Evolutionary conservation across 139 green algal species (phyloP), one percentile per base, ranked within the genome.

Genomic region (Pleodorina starrii): DNA sequence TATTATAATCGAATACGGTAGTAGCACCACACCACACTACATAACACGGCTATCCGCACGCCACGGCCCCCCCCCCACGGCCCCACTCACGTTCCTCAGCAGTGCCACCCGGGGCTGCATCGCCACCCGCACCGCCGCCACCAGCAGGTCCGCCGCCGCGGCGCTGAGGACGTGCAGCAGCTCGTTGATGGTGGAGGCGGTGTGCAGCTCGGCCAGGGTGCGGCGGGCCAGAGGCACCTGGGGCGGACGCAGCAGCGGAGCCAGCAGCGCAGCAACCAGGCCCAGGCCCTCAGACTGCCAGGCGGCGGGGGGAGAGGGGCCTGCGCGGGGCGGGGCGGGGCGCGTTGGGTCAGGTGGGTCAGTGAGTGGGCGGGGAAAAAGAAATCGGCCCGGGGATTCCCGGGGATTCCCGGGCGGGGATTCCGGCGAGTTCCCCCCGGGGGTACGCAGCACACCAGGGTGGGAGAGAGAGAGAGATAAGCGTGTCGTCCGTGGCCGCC

Each of bases 211-310:
- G 19, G 79, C 79, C 42, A 86, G 54, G 1, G 38, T 27, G 57
- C 79, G 79, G 4, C 79, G 79, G 6, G 54, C 79, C 25, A 86
- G 57, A 25, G 79, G 79, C 50, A 85, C 77, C 77, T 85, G 77
- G 2, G 77, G 77, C 11, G 57, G 57, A 25, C 79, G 36, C 54
- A 86, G 79, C 36, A 60, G 42, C 0, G 79, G 79, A 6, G 79
- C 40, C 79, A 86, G 79, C 11, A 75, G 40, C 12, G 59, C 25
- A 1, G 79, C 79, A 2, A 86, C n/a, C 3, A 29, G 32, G 51
- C 57, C 50, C 23, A 86, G 59, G 5, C 23, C 27, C 7, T 73
- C 38, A 11, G 79, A 25, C 23, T 42, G 38, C 57, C 57, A 75
- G 3, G 42, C 36, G 38, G 57, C 11, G 5, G 79, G 79, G 7